Evolutionary conservation across 2,329 filamentous ascomycete genomes (phyloP), one percentile per base, ranked within the genome.

Genomic region (Bipolaris sorokiniana): DNA sequence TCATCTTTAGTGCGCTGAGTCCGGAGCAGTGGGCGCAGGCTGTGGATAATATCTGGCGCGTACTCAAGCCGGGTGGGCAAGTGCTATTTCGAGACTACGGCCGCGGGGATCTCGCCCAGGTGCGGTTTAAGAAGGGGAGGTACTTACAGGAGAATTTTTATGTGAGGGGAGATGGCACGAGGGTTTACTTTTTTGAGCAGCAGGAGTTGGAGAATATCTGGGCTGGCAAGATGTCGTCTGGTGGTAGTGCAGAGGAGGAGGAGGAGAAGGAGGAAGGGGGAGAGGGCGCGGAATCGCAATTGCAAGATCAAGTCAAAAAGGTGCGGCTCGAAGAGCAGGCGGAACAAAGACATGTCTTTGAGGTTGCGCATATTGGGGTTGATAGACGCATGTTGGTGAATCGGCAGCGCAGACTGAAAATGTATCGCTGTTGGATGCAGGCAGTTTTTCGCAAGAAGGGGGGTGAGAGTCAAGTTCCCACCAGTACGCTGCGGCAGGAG

Each of bases 111-210:
- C 82, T 99, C 60, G 94, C 95, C 16, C 95, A 99, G 81, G 95
- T 99, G 59, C 86, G 95, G 57, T 98, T 99, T 81, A 96, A 95
- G 80, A 97, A 97, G 79, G 92, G 92, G 11, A 85, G 95, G 38
- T 98, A 94, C 71, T 84, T 99, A 72, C 91, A 92, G 54, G 95
- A 98, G 77, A 99, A 98, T 73, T 99, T 99, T 70, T 99, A 99
- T 75, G 90, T 97, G 42, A 84, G 95, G 33, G 95, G 95, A 1
- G 95, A 99, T 76, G 95, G 95, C 1, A 99, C 95, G 3, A 85
- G 95, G 6, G 95, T 99, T 0, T 99, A 98, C 77, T 99, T 99
- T 77, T 99, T 99, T 71, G 94, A 97, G 55, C 84, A 88, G 75
- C 88, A 93, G 33, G 89, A 99, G 78, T 80, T 99, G 51, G 83